These are phyloP conservation scores for Penicillium pancosmium DNA, from an alignment of 495 filamentous ascomycete genomes.

Conservation along the genomic window DNA sequence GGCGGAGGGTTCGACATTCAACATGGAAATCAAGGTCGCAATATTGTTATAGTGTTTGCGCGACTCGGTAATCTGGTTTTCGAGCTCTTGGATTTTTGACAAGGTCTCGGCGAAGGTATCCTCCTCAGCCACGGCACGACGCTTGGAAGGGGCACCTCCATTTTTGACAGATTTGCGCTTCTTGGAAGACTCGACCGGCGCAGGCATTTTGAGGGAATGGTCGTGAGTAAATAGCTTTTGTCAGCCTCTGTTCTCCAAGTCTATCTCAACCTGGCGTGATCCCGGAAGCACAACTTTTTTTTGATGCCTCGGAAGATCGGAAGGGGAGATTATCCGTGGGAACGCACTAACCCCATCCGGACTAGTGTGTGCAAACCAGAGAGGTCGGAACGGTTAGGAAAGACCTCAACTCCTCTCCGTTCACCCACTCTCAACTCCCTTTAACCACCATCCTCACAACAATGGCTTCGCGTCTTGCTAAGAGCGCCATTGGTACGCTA, in stretches of 20 bases:
- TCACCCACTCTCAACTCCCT: constrained; percentile 44
- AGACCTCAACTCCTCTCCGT: constrained; percentile 53
- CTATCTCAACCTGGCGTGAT: constrained; percentile 18
- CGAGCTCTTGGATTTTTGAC: constrained; percentile 66
- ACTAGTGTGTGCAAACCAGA: constrained; percentile 78
- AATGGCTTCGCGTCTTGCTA: constrained; percentile 96
- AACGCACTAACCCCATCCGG: constrained; percentile 69
- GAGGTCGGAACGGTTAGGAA: constrained; percentile 3
- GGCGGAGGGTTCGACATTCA: constrained; percentile 49
- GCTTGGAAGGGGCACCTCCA: constrained; percentile 41
- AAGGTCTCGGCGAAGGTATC: constrained; percentile 51
- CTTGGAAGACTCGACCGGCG: constrained; percentile 33
- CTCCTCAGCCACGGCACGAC: constrained; percentile 47
- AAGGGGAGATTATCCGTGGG: constrained; percentile 42
- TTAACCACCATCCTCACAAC: constrained; percentile 51
- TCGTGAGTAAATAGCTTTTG: neutral
- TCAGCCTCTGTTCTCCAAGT: neutral
- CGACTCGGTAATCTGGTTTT: constrained; percentile 78
- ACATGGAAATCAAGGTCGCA: constrained; percentile 65
- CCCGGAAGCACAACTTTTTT: constrained; percentile 25
- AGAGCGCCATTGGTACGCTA: constrained; percentile 83
- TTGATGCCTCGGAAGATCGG: constrained; percentile 41
- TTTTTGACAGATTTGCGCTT: constrained; percentile 47
- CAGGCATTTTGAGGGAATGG: constrained; percentile 36
- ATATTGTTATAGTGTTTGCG: constrained; percentile 94